Evolutionary conservation across 345 rosid species (phyloP).

Genomic region (Melaleuca quinquenervia): DNA sequence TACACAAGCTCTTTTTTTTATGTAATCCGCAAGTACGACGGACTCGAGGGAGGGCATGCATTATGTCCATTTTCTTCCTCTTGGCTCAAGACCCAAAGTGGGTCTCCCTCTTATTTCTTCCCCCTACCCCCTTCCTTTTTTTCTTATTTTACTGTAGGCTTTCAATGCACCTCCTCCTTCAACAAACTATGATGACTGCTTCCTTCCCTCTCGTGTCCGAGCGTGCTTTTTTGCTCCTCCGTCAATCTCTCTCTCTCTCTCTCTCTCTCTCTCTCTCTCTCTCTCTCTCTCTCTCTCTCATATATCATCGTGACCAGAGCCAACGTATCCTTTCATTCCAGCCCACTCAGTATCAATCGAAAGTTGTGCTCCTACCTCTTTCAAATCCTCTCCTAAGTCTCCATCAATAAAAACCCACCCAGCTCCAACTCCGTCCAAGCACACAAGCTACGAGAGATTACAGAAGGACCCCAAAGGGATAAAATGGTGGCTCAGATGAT

Average conservation of each 20-base stretch:
- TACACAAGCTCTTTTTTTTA: no score
- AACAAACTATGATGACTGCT: neutral
- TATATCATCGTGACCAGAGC: neutral
- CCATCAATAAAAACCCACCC: neutral
- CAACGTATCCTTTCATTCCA: neutral
- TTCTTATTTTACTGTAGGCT: no score
- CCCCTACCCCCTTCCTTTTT: no score
- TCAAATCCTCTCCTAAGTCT: neutral
- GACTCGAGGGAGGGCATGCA: neutral
- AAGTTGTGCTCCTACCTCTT: neutral
- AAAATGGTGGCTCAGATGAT: neutral
- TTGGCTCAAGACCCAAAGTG: no score
- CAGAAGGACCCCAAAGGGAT: neutral
- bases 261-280: no score
- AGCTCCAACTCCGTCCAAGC: neutral
- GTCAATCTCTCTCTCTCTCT: no score
- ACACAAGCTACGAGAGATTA: neutral
- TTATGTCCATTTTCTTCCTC: neutral
- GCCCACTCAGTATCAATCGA: neutral
- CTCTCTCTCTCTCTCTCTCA: neutral
- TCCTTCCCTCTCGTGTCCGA: neutral
- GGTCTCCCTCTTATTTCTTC: no score
- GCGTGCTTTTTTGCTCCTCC: no score
- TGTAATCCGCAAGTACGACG: neutral
- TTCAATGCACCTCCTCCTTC: neutral